Evolutionary conservation across 495 filamentous ascomycete genomes (phyloP), one percentile per base, ranked within the genome.

Genomic region (Chaetomidium leptoderma): DNA sequence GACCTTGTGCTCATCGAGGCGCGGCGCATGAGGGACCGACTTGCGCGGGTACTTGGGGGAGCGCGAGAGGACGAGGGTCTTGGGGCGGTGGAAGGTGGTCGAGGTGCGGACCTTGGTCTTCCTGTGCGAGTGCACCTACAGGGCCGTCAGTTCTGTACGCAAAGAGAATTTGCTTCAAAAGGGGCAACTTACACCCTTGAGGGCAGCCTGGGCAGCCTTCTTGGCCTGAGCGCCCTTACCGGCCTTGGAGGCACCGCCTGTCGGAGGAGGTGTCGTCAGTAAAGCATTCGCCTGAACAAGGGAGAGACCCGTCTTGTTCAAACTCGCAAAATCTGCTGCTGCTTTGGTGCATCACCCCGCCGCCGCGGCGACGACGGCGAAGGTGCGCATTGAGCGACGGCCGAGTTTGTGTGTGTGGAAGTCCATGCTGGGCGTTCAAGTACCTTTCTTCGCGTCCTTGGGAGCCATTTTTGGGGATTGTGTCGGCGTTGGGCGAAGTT

Each of bases 41-140:
- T 91, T 92, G 81, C 92, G 90, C 63, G 89, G 93, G 85, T 96
- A 99, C 81, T 95, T 96, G 72, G 92, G 92, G 32, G 85, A 76
- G 70, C 93, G 91, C 66, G 89, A 86, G 63, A 97, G 86, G 75
- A 86, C 78, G 61, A 97, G 91, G 67, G 91, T 97, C 83, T 95
- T 95, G 63, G 90, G 91, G 61, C 86, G 90, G 86, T 96, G 95
- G 87, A 98, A 98, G 74, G 91, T 95, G 55, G 93, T 96, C 70
- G 84, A 90, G 62, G 82, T 83, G 70, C 93, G 86, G 74, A 95
- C 84, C 83, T 97, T 97, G 80, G 86, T 86, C 73, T 84, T 78
- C 83, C 96, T 96, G 81, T 92, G 84, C 70, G 87, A 81, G 77
- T 90, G 79, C 58, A 66, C 68, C 87, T 90, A 69, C 11, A 65